These are phyloP conservation scores for Russula brevipes DNA, from an alignment of 768 basidiomycete genomes.

Conservation along the genomic window DNA sequence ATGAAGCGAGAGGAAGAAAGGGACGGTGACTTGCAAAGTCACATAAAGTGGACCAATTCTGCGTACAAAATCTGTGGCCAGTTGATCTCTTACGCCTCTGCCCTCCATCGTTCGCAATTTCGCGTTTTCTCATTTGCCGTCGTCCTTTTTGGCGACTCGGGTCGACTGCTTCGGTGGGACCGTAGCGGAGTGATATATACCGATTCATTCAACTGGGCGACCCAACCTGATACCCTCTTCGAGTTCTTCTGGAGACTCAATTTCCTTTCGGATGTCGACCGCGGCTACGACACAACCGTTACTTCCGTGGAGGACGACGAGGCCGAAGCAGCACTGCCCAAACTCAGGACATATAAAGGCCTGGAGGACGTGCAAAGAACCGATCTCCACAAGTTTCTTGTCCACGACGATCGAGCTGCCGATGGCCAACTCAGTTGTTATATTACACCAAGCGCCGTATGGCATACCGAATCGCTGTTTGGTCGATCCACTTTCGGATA, in stretches of 20 bases:
- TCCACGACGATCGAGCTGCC: not conserved
- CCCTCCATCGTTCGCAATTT: not conserved
- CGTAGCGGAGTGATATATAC: conserved; percentile 6
- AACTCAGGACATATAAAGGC: not conserved
- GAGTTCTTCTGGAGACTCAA: conserved; percentile 17
- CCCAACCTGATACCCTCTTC: not conserved
- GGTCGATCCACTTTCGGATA: conserved; percentile 5
- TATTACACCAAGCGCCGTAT: not conserved
- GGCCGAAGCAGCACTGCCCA: not conserved
- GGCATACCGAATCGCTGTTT: not conserved
- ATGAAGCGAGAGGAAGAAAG: not conserved
- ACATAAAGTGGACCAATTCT: not conserved
- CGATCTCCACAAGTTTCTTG: not conserved
- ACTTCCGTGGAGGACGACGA: not conserved
- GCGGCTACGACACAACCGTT: conserved; percentile 7
- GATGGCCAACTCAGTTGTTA: not conserved
- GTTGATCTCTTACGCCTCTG: not conserved
- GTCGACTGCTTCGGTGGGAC: conserved; percentile 15
- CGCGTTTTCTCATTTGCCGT: conserved; percentile 2
- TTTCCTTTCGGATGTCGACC: not conserved
- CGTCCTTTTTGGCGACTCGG: not conserved
- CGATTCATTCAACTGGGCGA: conserved; percentile 3
- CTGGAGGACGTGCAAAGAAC: not conserved
- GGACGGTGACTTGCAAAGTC: not conserved
- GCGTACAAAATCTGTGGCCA: not conserved